Conservation (phyloP, 2,329 filamentous ascomycete species). For the Neocatenulostroma microsporum region DNA sequence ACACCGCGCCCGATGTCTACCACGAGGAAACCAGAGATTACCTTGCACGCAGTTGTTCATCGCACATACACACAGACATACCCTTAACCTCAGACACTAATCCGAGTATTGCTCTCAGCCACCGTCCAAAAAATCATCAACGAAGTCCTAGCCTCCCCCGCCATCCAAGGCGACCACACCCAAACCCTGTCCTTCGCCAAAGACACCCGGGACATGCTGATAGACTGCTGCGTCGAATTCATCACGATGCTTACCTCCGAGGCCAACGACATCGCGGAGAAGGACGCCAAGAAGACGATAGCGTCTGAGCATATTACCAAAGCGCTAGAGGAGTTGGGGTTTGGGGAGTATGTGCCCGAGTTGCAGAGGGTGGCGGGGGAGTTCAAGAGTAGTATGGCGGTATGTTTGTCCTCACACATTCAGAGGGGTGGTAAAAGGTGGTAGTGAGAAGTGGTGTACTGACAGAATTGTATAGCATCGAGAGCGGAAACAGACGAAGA, state of each 20-base stretch:
- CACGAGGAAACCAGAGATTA: too few species aligned
- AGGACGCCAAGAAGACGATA: conserved; percentile 98
- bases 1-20: too few species aligned
- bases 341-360: conserved; percentile 82
- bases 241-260: conserved; percentile 98
- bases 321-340: conserved; percentile 85
- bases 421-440: neutral
- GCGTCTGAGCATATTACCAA: conserved; percentile 96
- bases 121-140: conserved; percentile 79
- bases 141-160: conserved; percentile 60
- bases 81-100: too few species aligned
- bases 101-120: too few species aligned
- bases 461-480: conserved; percentile 56
- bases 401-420: conserved; percentile 40
- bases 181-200: conserved; percentile 77
- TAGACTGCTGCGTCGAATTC: conserved; percentile 98
- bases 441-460: too few species aligned
- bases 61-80: too few species aligned
- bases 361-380: conserved; percentile 80
- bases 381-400: conserved; percentile 90
- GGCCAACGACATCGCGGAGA: conserved; percentile 97
- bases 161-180: conserved; percentile 10
- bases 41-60: too few species aligned
- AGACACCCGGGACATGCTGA: conserved; percentile 87
- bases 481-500: conserved; percentile 95